Base-by-base conservation (phyloP, 495 filamentous ascomycete species). In the Paragyromitra xinjiangensis region DNA sequence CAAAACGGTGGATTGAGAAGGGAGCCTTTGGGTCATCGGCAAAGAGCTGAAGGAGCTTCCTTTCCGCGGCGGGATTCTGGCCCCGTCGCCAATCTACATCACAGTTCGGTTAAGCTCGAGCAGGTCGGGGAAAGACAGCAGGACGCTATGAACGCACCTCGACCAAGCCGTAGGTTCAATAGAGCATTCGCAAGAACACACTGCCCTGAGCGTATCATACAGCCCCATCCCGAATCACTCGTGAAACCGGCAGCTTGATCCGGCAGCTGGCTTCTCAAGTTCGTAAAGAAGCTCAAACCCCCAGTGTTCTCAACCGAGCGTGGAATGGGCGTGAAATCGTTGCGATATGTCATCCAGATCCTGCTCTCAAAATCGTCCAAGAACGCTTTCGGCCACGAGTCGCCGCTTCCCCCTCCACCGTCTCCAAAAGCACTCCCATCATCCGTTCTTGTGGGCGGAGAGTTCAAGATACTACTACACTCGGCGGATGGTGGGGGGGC, bases 151-250 rank as follows among this genome's bases (percentile, higher is more conserved):
- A 16, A 82, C 86, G 64, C 89, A 94, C 93, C 92, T 87, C 95
- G 90, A 5, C 95, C 95, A 40, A 97, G 85, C 61, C 86, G 86
- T 48, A 94, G 84, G 26, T 91, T 87, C 11, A 87, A 82, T 68
- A 98, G 84, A 4, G 95, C 87, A 82, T 98, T 98, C 45, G 94
- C 95, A 42, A 99, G 85, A 16, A 99, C 86, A 79, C 93, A 93
- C 85, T 99, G 96, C 11, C 95, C 96, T 0, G 95, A 97, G 79
- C 96, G 87, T 78, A 99, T 98, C 96, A 99, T 99, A 81, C 96
- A 99, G 0, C 96, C 96, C 94, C 96, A 99, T 44, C 95, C 95
- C 0, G 93, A 93, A 84, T 99, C 96, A 1, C 93, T 95, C 24
- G 93, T 91, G 85, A 99, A 99, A 22, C 94, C 94, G 29, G 87